These are phyloP conservation scores for Kickxella alabastrina DNA, from an alignment of 192 early-diverging fungal genomes.

Conservation along the genomic window DNA sequence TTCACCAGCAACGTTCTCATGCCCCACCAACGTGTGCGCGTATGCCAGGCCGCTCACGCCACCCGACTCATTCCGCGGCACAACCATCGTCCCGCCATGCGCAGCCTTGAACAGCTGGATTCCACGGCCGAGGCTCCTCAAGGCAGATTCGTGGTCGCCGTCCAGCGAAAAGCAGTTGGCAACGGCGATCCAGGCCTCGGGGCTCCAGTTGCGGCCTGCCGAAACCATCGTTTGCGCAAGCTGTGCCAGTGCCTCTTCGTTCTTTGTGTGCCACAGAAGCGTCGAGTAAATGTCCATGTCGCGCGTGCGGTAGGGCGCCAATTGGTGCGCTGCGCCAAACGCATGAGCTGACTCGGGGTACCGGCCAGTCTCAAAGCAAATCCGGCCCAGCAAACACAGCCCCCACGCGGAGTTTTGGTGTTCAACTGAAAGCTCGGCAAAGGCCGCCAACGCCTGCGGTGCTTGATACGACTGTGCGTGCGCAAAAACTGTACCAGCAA, in stretches of 20 bases:
- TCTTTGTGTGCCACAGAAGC: constrained; percentile 78
- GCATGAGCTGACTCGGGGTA: constrained; percentile 57
- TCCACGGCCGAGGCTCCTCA: constrained; percentile 73
- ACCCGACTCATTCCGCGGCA: constrained; percentile 35
- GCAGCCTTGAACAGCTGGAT: constrained; percentile 54
- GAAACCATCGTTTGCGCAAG: constrained; percentile 74
- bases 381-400: constrained; percentile 48
- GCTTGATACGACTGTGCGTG: constrained; percentile 22
- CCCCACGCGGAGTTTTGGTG: constrained; percentile 44
- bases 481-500: constrained; percentile 4
- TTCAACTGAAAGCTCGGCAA: constrained; percentile 16
- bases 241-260: constrained; percentile 65
- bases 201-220: constrained; percentile 58
- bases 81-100: constrained; percentile 16
- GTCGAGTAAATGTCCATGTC: constrained; percentile 86
- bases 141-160: constrained; percentile 69
- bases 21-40: constrained; percentile 80
- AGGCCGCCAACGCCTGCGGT: constrained; percentile 13
- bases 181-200: constrained; percentile 78
- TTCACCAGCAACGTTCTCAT: constrained; percentile 72
- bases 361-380: constrained; percentile 53
- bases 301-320: constrained; percentile 68
- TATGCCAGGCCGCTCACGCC: constrained; percentile 54
- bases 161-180: constrained; percentile 73
- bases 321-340: constrained; percentile 53